Conservation (phyloP, 1,284 basidiomycete species). For the Calocybe gambosa region DNA sequence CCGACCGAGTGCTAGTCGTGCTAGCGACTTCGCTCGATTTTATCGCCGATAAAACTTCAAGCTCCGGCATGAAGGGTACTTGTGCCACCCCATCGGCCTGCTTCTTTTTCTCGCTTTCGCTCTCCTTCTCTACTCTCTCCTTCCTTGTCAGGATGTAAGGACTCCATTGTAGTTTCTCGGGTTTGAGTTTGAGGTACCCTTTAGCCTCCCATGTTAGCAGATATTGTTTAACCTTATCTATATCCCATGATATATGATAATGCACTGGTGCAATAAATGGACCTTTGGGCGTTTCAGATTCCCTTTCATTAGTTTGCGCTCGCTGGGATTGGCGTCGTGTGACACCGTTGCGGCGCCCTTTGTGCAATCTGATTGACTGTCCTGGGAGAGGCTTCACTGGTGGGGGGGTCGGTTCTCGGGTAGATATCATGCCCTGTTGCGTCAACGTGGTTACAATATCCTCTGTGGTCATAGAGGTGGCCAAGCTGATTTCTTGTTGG, state of each 20-base stretch:
- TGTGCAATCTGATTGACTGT: constrained; percentile 67
- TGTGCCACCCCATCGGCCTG: constrained; percentile 2
- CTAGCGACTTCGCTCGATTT: constrained; percentile 7
- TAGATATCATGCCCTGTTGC: constrained; percentile 74
- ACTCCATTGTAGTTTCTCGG: constrained; percentile 91
- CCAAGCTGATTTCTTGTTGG: constrained; percentile 70
- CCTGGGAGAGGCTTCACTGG: constrained; percentile 61
- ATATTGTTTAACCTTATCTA: constrained; percentile 60
- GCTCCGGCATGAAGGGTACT: not conserved
- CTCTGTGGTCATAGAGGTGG: constrained; percentile 89
- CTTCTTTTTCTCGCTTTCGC: constrained; percentile 5
- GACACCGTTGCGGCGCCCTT: constrained; percentile 61
- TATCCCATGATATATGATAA: constrained; percentile 78
- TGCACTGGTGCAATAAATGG: constrained; percentile 65
- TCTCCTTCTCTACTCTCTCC: constrained; percentile 16
- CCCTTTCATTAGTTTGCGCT: constrained; percentile 43
- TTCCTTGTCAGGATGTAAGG: constrained; percentile 76
- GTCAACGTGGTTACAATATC: constrained; percentile 80
- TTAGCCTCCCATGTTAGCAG: constrained; percentile 73
- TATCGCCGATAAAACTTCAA: constrained; percentile 3
- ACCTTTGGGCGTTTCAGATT: constrained; percentile 37
- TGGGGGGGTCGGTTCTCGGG: constrained; percentile 44
- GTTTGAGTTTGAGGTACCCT: constrained; percentile 73
- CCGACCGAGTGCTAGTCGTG: not conserved
- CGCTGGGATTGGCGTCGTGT: constrained; percentile 58